Evolutionary conservation across 1,139 yeast species (phyloP).

Genomic region (Tardiomyces depauwii): DNA sequence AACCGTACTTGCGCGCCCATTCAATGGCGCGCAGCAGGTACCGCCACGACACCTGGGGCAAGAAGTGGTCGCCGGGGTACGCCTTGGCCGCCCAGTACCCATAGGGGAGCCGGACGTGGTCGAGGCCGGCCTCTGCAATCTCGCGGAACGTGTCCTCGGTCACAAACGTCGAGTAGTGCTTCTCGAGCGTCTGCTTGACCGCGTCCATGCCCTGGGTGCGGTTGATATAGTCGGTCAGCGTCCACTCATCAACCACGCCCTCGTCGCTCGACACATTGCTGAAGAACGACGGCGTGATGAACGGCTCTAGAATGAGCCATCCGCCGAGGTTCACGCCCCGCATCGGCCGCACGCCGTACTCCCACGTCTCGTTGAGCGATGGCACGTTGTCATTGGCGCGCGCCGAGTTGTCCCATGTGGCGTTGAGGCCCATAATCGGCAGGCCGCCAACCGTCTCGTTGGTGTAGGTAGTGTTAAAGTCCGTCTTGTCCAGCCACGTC

Average conservation of each 20-base stretch:
- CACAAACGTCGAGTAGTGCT: slow-evolving; percentile 69
- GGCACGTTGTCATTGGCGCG: slow-evolving; percentile 21
- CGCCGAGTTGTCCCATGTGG: slow-evolving; percentile 21
- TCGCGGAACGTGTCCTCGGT: slow-evolving; percentile 57
- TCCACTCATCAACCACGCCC: slow-evolving; percentile 24
- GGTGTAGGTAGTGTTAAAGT: slow-evolving; percentile 28
- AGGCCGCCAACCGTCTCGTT: slow-evolving; percentile 26
- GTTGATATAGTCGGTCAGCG: slow-evolving; percentile 34
- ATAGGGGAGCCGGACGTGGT: slow-evolving; percentile 76
- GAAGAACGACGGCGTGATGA: slow-evolving; percentile 73
- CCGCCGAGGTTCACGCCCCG: slow-evolving; percentile 86
- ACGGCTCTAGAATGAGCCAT: slow-evolving; percentile 80
- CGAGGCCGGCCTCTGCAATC: slow-evolving; percentile 61
- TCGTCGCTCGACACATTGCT: slow-evolving; percentile 30
- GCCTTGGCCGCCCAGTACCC: slow-evolving; percentile 85
- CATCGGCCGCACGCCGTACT: slow-evolving; percentile 40
- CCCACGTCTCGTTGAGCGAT: slow-evolving; percentile 21
- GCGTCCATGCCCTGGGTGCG: slow-evolving; percentile 36
- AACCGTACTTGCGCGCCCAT: slow-evolving; percentile 55
- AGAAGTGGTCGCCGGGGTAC: slow-evolving; percentile 60
- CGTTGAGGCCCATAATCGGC: slow-evolving; percentile 26
- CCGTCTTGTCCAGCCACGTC: slow-evolving; percentile 25
- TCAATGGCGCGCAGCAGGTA: slow-evolving; percentile 63
- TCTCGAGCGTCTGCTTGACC: slow-evolving; percentile 29
- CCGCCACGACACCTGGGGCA: slow-evolving; percentile 56